These are phyloP conservation scores for Dactylonectria estremocensis DNA, from an alignment of 2,329 filamentous ascomycete species.

Conservation along the genomic window DNA sequence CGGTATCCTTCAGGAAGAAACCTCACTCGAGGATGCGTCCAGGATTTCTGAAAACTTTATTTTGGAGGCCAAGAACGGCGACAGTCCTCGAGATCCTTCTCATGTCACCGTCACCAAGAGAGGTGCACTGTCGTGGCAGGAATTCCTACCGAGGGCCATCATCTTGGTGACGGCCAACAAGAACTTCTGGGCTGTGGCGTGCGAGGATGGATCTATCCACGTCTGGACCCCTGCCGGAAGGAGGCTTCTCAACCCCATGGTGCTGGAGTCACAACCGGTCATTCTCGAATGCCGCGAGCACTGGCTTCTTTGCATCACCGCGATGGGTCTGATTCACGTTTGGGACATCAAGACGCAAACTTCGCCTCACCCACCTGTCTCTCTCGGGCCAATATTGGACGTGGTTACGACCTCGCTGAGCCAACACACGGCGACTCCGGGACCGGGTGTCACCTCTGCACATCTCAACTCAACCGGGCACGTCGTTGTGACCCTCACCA, in stretches of 20 bases:
- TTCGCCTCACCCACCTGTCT: slow-evolving; percentile 90
- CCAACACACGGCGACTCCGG: slow-evolving; percentile 80
- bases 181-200: slow-evolving; percentile 92
- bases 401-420: slow-evolving; percentile 85
- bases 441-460: slow-evolving; percentile 90
- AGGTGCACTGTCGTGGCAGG: slow-evolving; percentile 89
- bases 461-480: slow-evolving; percentile 90
- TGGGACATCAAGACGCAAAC: slow-evolving; percentile 91
- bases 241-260: slow-evolving; percentile 85
- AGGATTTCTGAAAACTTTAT: slow-evolving; percentile 80
- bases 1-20: slow-evolving; percentile 69
- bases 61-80: slow-evolving; percentile 90
- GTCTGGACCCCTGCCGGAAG: slow-evolving; percentile 94
- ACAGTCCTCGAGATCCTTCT: slow-evolving; percentile 83
- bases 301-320: slow-evolving; percentile 92
- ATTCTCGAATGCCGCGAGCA: slow-evolving; percentile 92
- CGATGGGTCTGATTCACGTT: slow-evolving; percentile 90
- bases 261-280: slow-evolving; percentile 93
- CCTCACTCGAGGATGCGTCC: slow-evolving; percentile 71
- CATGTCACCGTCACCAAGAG: slow-evolving; percentile 86
- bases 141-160: slow-evolving; percentile 89
- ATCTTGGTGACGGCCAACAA: slow-evolving; percentile 93
- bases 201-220: slow-evolving; percentile 92
- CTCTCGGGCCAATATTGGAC: slow-evolving; percentile 89
- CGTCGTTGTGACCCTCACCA: slow-evolving; percentile 90